phyloP scores from a whole-genome alignment of 2,329 filamentous ascomycete genomes.

The Trichoderma polysporum region DNA sequence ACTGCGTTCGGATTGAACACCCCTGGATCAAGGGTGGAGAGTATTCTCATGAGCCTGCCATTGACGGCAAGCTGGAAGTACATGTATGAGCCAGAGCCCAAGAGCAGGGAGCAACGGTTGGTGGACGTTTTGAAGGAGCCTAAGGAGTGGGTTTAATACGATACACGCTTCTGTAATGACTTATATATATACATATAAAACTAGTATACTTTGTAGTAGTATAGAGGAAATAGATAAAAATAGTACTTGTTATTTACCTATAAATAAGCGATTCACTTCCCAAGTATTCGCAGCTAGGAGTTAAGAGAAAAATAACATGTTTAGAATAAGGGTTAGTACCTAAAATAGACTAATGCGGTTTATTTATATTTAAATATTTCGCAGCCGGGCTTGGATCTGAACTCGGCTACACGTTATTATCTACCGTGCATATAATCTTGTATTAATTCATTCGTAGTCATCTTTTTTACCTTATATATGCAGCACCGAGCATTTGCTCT shows the following conservation, averaged over 20 bases:
- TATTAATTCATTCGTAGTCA: neutral
- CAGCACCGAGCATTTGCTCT: too few relatives aligned
- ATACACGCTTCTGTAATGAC: neutral
- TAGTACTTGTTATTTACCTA: neutral
- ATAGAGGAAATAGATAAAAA: constrained; percentile 3
- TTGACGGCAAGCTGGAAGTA: constrained; percentile 93
- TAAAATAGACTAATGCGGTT: neutral
- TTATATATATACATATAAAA: neutral
- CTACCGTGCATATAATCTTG: neutral
- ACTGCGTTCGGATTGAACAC: constrained; percentile 94
- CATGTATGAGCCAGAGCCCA: constrained; percentile 81
- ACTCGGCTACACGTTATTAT: neutral
- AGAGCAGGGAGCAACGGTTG: constrained; percentile 74
- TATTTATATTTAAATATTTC: neutral
- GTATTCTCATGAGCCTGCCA: constrained; percentile 95
- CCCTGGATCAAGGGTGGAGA: constrained; percentile 87
- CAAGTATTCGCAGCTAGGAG: neutral
- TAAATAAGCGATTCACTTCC: neutral
- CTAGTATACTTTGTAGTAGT: neutral
- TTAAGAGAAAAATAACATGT: neutral
- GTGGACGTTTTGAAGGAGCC: constrained; percentile 68
- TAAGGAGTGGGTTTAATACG: constrained; percentile 62
- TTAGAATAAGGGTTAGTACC: neutral
- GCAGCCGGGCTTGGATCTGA: neutral
- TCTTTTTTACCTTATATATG: neutral